Evolutionary conservation across 2,329 filamentous ascomycete species (phyloP).

Genomic region (Emmonsiellopsis sp.): DNA sequence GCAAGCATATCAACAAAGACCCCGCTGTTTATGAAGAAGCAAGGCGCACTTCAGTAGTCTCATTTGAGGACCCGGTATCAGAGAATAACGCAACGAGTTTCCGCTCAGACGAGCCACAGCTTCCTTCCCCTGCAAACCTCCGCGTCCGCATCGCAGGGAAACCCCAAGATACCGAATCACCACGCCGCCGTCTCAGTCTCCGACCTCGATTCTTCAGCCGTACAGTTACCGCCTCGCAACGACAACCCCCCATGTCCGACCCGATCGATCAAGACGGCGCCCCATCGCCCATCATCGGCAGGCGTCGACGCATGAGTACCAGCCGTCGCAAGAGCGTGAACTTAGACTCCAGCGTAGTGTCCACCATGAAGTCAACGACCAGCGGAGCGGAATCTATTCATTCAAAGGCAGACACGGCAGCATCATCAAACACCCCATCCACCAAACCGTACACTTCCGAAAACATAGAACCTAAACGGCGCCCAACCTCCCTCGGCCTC

Average conservation of each 20-base stretch:
- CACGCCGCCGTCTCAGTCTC: constrained; percentile 26
- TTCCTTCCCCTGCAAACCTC: not conserved
- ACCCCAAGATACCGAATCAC: constrained; percentile 2
- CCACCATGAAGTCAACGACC: not conserved
- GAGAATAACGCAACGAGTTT: not conserved
- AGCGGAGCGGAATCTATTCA: no score
- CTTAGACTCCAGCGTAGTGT: not conserved
- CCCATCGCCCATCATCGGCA: constrained; percentile 22
- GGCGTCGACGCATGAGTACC: constrained; percentile 16
- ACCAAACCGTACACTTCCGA: constrained; percentile 19
- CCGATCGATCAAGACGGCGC: constrained; percentile 20
- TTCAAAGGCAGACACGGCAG: not conserved
- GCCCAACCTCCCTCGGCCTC: constrained; percentile 24
- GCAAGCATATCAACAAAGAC: not conserved
- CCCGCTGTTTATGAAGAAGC: not conserved
- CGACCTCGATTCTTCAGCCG: constrained; percentile 28
- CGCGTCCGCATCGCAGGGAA: not conserved
- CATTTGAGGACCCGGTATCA: not conserved
- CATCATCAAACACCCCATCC: constrained; percentile 1
- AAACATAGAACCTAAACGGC: constrained; percentile 25
- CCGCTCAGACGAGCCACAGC: not conserved
- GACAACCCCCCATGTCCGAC: constrained; percentile 18
- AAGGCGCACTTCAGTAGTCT: not conserved
- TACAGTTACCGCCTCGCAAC: constrained; percentile 10
- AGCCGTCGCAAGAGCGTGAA: constrained; percentile 6